Evolutionary conservation across 352 stramenopile genomes (phyloP).

Genomic region (Globisporangium uncinulatum): DNA sequence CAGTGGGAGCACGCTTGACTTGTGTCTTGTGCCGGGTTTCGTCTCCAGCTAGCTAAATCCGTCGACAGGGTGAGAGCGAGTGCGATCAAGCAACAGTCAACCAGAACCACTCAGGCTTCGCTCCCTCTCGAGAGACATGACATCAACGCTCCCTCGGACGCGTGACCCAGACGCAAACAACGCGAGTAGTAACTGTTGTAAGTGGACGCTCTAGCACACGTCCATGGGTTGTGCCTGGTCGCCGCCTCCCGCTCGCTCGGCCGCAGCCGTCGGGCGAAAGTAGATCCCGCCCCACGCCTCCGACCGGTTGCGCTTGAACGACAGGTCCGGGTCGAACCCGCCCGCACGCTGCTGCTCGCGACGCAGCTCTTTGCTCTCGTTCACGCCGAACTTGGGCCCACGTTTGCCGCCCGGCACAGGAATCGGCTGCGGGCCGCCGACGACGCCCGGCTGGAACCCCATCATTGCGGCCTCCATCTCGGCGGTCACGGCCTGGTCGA

Average conservation of each 20-base stretch:
- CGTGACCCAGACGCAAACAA: no score
- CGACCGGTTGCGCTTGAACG: slow-evolving; percentile 72
- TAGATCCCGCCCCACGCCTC: slow-evolving; percentile 80
- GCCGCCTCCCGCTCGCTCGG: slow-evolving; percentile 4
- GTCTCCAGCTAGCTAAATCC: no score
- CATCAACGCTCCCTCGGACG: no score
- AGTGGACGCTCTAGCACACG: slow-evolving; percentile 23
- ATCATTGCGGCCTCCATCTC: slow-evolving; percentile 89
- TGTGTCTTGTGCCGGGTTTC: no score
- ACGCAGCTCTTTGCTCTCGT: slow-evolving; percentile 75
- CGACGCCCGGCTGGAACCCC: slow-evolving; percentile 72
- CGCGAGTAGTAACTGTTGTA: no score
- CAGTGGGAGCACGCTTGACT: no score
- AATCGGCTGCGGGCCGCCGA: slow-evolving; percentile 67
- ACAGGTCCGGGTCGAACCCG: slow-evolving; percentile 71
- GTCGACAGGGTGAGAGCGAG: no score
- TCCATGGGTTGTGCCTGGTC: slow-evolving; percentile 35
- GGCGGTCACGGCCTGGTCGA: slow-evolving; percentile 81
- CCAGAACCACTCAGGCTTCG: no score
- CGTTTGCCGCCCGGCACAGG: slow-evolving; percentile 78
- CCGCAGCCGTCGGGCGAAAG: slow-evolving; percentile 43
- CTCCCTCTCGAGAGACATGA: no score
- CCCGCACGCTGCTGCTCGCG: slow-evolving; percentile 74
- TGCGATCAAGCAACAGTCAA: no score
- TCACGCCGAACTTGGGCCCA: slow-evolving; percentile 68